Percentiles rank a stretch among this genome's conserved stretches.
These are phyloP conservation scores for Xylariaceae sp. DNA, from an alignment of 2,329 filamentous ascomycete species.

Conservation along the genomic window DNA sequence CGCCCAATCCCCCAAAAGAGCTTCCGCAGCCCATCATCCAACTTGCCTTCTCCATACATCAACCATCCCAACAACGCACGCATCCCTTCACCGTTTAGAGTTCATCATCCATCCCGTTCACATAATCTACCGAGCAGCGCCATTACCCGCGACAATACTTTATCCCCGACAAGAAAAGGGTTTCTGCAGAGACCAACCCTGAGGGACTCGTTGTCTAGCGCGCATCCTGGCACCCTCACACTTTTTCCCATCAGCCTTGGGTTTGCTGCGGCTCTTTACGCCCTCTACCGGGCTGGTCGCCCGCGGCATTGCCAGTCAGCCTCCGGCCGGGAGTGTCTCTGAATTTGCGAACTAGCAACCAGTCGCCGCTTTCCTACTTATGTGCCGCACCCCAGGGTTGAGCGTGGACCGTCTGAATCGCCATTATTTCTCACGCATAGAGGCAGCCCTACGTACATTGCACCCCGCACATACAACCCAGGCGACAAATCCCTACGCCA, in stretches of 20 bases:
- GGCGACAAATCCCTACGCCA: neutral
- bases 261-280: neutral
- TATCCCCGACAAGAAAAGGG: constrained; percentile 6
- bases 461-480: constrained; percentile 14
- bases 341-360: neutral
- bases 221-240: constrained; percentile 1
- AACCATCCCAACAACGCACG: constrained; percentile 8
- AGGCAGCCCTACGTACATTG: constrained; percentile 1
- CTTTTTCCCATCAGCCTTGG: neutral
- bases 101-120: constrained; percentile 6
- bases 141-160: neutral
- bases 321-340: neutral
- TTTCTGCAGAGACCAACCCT: constrained; percentile 2
- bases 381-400: neutral
- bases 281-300: constrained; percentile 7
- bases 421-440: neutral
- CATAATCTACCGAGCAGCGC: neutral
- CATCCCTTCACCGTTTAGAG: constrained; percentile 2
- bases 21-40: neutral
- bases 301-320: neutral
- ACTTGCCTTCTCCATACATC: neutral
- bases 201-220: neutral
- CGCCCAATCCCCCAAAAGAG: neutral
- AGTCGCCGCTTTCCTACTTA: neutral
- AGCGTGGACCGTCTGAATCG: neutral